Conservation (phyloP, 2,329 filamentous ascomycete species). For the Ophiostoma tasmaniense region DNA sequence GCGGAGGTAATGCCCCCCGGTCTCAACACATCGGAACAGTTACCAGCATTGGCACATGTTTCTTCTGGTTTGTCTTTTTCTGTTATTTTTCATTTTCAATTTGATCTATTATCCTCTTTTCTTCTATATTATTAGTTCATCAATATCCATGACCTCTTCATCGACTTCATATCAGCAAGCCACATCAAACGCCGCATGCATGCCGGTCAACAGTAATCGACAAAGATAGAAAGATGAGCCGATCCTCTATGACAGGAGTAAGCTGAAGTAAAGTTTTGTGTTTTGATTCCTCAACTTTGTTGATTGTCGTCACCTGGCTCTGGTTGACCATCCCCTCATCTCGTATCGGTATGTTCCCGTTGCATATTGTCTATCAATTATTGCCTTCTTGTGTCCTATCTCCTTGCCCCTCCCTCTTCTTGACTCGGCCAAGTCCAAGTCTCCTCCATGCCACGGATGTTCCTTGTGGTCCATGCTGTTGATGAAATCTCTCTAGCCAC, state of each 20-base stretch:
- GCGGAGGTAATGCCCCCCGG: not conserved
- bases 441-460: not conserved
- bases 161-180: not conserved
- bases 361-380: not conserved
- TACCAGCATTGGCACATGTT: too few relatives aligned
- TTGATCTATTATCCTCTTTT: not conserved
- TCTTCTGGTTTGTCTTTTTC: too few relatives aligned
- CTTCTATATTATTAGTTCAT: too few relatives aligned
- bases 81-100: not conserved
- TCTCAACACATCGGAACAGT: not conserved
- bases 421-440: not conserved
- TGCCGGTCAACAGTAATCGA: not conserved
- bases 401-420: too few relatives aligned
- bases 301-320: too few relatives aligned
- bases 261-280: too few relatives aligned
- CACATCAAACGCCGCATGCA: not conserved
- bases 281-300: too few relatives aligned
- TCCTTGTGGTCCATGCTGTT: too few relatives aligned
- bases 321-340: not conserved
- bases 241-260: not conserved
- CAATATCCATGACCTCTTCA: not conserved
- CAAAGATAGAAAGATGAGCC: not conserved
- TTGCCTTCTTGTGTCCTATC: not conserved
- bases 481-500: not conserved
- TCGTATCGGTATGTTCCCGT: slow-evolving; percentile 2